Evolutionary conservation across 2,329 filamentous ascomycete genomes (phyloP).

Genomic region (Paraconiothyrium sp.): DNA sequence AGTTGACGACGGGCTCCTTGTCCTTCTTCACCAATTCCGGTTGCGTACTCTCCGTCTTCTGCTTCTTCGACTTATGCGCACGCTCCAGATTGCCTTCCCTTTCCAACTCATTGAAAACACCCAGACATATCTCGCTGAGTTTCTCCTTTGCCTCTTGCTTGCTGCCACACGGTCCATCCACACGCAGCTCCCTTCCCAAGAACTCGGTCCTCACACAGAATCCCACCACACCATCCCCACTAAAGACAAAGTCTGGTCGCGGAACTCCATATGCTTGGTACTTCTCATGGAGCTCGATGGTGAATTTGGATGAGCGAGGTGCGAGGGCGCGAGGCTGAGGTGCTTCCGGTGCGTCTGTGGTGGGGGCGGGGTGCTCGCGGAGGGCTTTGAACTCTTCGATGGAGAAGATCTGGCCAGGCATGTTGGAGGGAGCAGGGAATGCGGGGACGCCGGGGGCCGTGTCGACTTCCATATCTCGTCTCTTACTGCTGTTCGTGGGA

Average conservation of each 20-base stretch:
- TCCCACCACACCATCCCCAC: constrained; percentile 21
- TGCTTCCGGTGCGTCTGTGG: background rate
- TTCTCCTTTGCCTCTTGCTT: constrained; percentile 57
- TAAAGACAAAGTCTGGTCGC: constrained; percentile 33
- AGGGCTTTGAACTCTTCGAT: constrained; percentile 18
- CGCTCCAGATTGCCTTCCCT: constrained; percentile 35
- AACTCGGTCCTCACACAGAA: constrained; percentile 38
- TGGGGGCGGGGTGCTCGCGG: constrained; percentile 4
- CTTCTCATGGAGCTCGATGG: constrained; percentile 35
- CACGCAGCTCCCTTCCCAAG: constrained; percentile 24
- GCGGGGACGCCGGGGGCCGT: background rate
- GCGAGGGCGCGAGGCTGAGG: constrained; percentile 34
- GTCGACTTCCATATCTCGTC: constrained; percentile 10
- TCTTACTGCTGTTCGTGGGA: background rate
- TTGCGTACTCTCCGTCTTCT: constrained; percentile 1
- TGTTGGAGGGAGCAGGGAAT: background rate
- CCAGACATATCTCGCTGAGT: constrained; percentile 44
- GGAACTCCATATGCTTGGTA: constrained; percentile 35
- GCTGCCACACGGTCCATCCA: constrained; percentile 39
- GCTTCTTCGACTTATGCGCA: constrained; percentile 20
- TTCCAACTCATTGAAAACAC: constrained; percentile 34
- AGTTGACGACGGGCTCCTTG: constrained; percentile 41
- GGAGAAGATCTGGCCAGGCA: constrained; percentile 17
- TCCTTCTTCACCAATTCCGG: constrained; percentile 16
- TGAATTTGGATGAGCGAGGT: constrained; percentile 28